These are phyloP conservation scores for Yarrowia sp. DNA, from an alignment of 805 yeast genomes.

Conservation along the genomic window DNA sequence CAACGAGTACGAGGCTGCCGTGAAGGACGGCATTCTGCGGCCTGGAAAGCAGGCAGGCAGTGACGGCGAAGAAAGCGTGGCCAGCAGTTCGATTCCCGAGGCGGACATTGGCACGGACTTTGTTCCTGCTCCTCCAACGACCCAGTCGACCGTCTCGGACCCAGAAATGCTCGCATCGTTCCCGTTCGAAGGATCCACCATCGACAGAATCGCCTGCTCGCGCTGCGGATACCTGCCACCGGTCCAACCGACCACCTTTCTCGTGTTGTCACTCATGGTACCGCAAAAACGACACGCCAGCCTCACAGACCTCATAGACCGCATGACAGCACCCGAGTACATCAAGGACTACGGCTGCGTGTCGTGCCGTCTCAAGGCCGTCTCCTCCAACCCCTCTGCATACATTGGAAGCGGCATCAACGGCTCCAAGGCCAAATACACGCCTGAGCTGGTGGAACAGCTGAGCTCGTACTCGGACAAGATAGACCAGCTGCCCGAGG, in stretches of 20 bases:
- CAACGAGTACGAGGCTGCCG: conserved; percentile 48
- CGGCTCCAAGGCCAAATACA: conserved; percentile 37
- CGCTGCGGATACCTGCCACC: conserved; percentile 61
- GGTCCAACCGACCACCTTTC: conserved; percentile 48
- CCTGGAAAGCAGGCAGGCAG: background rate
- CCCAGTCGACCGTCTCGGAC: background rate
- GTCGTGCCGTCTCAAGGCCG: conserved; percentile 52
- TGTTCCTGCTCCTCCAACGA: background rate
- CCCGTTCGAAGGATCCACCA: conserved; percentile 65
- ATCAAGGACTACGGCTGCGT: conserved; percentile 75
- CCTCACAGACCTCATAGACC: conserved; percentile 53
- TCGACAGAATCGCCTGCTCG: conserved; percentile 67
- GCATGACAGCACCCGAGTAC: conserved; percentile 61
- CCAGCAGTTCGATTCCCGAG: conserved; percentile 1
- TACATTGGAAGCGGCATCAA: conserved; percentile 30
- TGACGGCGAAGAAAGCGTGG: background rate
- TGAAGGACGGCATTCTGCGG: conserved; percentile 4
- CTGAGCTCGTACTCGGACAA: conserved; percentile 40
- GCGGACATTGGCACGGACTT: conserved; percentile 14
- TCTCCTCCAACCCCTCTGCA: conserved; percentile 26
- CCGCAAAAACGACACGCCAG: conserved; percentile 54
- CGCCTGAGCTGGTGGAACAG: conserved; percentile 37
- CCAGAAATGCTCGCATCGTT: conserved; percentile 31
- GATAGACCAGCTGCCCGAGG: conserved; percentile 53
- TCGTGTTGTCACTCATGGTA: conserved; percentile 68